Evolutionary conservation across 345 rosid species (phyloP), one percentile per base, ranked within the genome.

Genomic region (Pistacia integerrima): DNA sequence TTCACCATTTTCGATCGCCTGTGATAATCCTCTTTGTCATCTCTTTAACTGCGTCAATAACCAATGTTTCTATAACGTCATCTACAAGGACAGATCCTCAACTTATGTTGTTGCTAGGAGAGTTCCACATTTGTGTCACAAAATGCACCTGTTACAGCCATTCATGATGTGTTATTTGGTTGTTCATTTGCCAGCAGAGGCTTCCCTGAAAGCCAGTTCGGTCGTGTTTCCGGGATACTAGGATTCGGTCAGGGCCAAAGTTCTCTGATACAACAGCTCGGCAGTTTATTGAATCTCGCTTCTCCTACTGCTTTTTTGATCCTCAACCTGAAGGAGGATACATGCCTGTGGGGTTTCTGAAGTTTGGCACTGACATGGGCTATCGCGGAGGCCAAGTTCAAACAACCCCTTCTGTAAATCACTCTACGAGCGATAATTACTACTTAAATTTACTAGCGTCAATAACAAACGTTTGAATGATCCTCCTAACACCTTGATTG

Each of bases 321-420:
- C 49, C 68, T 28, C 2, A 12, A 6, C 48, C 20, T 3, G 3
- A 30, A 6, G 5, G 5, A 4, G 68, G 48, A 6, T 12, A 58
- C 9, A 49, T 10, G 20, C 3, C 48, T 12, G 0, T 4, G 3
- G 33, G 69, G 69, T 61, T 28, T 17, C 59, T n/a, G n/a, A 62
- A 33, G 48, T 49, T 73, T 3, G 76, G 69, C 46, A 13, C 17
- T 2, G 61, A 63, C 48, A 63, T 63, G 59, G 69, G 68, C 41
- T 61, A 28, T 3, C 44, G 38, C 3, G 56, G n/a, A 30, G 28
- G 46, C 9, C 2, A 7, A 16, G 17, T 17, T 30, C 41, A 48
- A 17, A 30, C 67, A 28, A 48, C 68, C 49, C 25, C 25, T 25
- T 25, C 25, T 25, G 1, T 25, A 25, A 25, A 25, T 25, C 25